A percentile compares a stretch with the other conserved stretches of the same genome.
Evolutionary conservation across 2,329 filamentous ascomycete genomes (phyloP).

Genomic region (Setomelanomma holmii): DNA sequence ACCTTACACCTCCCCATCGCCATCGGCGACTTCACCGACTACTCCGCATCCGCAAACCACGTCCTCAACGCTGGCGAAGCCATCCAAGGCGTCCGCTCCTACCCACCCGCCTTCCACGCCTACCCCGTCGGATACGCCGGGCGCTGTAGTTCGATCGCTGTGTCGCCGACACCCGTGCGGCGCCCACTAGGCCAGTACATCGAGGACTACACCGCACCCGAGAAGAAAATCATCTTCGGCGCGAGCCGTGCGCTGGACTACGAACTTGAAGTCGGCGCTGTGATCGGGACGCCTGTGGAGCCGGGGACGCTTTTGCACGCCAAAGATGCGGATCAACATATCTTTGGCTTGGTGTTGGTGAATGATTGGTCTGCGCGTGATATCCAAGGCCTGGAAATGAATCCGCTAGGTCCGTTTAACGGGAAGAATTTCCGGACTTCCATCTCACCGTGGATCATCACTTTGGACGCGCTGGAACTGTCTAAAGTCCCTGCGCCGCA

Average conservation of each 20-base stretch:
- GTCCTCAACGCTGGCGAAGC: slow-evolving; percentile 58
- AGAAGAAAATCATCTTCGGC: slow-evolving; percentile 59
- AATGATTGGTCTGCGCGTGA: slow-evolving; percentile 71
- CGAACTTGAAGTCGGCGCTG: slow-evolving; percentile 58
- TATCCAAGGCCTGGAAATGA: slow-evolving; percentile 68
- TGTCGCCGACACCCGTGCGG: slow-evolving; percentile 52
- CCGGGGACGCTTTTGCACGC: slow-evolving; percentile 50
- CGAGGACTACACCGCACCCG: slow-evolving; percentile 41
- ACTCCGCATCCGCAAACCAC: slow-evolving; percentile 62
- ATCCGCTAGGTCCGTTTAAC: slow-evolving; percentile 66
- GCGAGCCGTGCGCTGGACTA: slow-evolving; percentile 55
- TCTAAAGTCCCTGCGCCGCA: slow-evolving; percentile 32
- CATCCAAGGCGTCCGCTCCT: slow-evolving; percentile 26
- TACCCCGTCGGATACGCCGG: slow-evolving; percentile 62
- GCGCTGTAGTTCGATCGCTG: slow-evolving; percentile 61
- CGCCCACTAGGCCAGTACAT: slow-evolving; percentile 38
- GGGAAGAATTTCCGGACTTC: slow-evolving; percentile 67
- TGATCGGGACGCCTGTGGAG: slow-evolving; percentile 52
- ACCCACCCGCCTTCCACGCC: slow-evolving; percentile 38
- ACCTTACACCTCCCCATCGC: slow-evolving; percentile 63
- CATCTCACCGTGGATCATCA: slow-evolving; percentile 69
- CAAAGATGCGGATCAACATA: slow-evolving; percentile 58
- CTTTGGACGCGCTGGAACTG: slow-evolving; percentile 62
- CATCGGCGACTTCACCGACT: slow-evolving; percentile 66
- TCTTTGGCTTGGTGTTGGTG: slow-evolving; percentile 68